Percentiles rank a stretch among this genome's conserved stretches.
These are phyloP conservation scores for Pythium coloratum DNA, from an alignment of 352 stramenopile genomes.

Conservation along the genomic window DNA sequence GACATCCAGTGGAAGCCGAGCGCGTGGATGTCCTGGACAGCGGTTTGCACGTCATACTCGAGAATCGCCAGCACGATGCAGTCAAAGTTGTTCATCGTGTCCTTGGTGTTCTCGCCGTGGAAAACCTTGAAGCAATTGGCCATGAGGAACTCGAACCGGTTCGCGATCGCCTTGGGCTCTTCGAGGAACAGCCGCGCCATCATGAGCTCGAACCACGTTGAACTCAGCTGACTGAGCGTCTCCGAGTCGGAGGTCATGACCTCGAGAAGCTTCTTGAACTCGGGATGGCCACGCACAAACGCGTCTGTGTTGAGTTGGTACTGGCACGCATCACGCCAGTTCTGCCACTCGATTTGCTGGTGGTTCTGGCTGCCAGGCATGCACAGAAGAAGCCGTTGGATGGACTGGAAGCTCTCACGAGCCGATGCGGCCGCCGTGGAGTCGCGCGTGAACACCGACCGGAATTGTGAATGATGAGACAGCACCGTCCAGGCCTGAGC, in stretches of 20 bases:
- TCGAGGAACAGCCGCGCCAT: constrained; percentile 76
- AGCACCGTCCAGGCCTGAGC: constrained; percentile 61
- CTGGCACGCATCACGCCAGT: constrained; percentile 67
- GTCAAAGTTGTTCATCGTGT: constrained; percentile 76
- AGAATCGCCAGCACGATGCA: constrained; percentile 80
- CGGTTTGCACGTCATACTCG: constrained; percentile 70
- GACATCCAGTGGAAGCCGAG: constrained; percentile 80
- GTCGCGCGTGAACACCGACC: constrained; percentile 46
- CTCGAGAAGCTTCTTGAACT: constrained; percentile 55
- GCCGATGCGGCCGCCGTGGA: constrained; percentile 41
- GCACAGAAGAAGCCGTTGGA: constrained; percentile 65
- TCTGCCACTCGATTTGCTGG: constrained; percentile 45
- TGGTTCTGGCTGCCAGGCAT: constrained; percentile 47
- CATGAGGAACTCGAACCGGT: constrained; percentile 82
- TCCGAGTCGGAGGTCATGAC: constrained; percentile 57
- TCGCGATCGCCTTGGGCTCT: constrained; percentile 68
- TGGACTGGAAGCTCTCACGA: constrained; percentile 48
- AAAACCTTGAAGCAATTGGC: constrained; percentile 64
- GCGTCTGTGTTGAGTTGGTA: constrained; percentile 55
- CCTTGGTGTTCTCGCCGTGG: constrained; percentile 30
- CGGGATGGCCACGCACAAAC: constrained; percentile 44
- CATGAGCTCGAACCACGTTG: constrained; percentile 79
- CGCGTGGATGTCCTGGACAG: constrained; percentile 61
- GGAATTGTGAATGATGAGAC: constrained; percentile 55
- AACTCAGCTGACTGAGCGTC: constrained; percentile 39